Evolutionary conservation across 106 monocot genomes (phyloP), one percentile per base, ranked within the genome.

Genomic region (Vanilla planifolia): DNA sequence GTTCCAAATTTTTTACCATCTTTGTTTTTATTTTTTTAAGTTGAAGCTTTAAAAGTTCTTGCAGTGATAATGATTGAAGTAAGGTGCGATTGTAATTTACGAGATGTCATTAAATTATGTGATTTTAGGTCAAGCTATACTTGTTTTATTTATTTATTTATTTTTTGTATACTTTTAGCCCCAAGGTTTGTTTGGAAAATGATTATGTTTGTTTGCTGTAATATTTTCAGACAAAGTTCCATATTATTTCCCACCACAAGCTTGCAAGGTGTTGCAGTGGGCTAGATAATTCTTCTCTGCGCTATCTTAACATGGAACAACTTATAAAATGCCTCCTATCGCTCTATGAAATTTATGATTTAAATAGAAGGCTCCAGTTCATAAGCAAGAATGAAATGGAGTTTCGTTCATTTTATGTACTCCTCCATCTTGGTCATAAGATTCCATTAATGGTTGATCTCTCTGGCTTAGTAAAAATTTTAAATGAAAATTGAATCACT

Each of bases 221-320:
- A 37, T 58, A 33, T 56, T 60, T 78, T 53, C 75, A 98, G 96
- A 73, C 88, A 24, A 85, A 61, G 51, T 92, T 92, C 66, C 92
- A 92, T 71, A 74, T 92, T 26, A 59, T 68, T 56, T 91, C 91
- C 15, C 88, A 92, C 48, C 76, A 71, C 60, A 91, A 73, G 56
- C 88, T 98, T 65, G 74, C 73, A 20, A 82, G 59, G 25, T 48
- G 53, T 56, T 64, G 59, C 22, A 40, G 43, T 29, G 75, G 77
- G 34, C 51, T 73, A 24, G 83, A 76, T 46, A 33, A 65, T 55
- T 79, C 88, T 40, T 91, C 98, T 35, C 66, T 85, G 60, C 65
- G 70, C 77, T 72, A 92, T 63, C 88, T 98, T 29, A 98, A 98
- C 75, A 73, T 82, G 88, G 98, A 98, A 60, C 98, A 98, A 64